Evolutionary conservation across 345 rosid genomes (phyloP).

Genomic region (Acer yangbiense): DNA sequence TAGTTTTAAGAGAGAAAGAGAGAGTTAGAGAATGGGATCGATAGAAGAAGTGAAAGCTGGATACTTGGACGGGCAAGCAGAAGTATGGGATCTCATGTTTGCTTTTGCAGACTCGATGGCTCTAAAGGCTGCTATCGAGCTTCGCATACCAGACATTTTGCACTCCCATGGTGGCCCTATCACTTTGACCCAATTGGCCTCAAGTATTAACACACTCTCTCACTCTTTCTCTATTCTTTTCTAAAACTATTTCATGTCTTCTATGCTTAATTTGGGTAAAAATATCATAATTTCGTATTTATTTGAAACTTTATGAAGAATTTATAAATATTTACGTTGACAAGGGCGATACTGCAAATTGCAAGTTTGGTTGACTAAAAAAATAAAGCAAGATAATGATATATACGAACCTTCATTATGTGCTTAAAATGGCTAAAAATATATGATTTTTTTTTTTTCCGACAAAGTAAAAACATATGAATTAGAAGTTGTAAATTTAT

Average conservation of each 20-base stretch:
- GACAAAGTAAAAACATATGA: background rate
- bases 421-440: background rate
- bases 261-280: background rate
- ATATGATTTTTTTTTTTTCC: no score
- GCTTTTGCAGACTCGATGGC: conserved; percentile 29
- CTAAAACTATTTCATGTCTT: background rate
- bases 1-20: background rate
- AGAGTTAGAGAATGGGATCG: conserved; percentile 4
- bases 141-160: conserved; percentile 22
- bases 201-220: background rate
- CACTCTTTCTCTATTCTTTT: background rate
- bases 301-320: no score
- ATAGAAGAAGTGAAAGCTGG: background rate
- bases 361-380: background rate
- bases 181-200: conserved; percentile 5
- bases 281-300: background rate
- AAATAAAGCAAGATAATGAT: background rate
- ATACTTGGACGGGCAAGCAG: conserved; percentile 20
- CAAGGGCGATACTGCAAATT: background rate
- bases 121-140: conserved; percentile 27
- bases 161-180: conserved; percentile 4
- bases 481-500: no score
- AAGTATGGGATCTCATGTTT: conserved; percentile 21
- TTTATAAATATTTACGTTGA: no score
- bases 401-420: background rate